Evolutionary conservation across 176 grass and related monocot genomes (phyloP).

Genomic region (Guadua angustifolia): DNA sequence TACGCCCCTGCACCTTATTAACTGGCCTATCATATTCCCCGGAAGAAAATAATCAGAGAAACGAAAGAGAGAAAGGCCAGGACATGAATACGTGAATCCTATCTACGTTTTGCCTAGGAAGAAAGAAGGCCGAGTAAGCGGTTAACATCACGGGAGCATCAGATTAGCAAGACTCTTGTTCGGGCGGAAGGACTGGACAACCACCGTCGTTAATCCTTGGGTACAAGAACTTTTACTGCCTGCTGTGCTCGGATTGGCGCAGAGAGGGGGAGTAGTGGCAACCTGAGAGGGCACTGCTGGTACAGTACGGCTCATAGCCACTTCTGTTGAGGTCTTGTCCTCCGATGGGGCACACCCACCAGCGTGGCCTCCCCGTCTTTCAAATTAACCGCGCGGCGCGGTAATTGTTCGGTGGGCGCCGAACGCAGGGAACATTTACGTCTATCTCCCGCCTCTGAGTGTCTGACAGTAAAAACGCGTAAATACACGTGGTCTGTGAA

Average conservation of each 20-base stretch:
- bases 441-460: not conserved
- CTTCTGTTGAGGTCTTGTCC: conserved; percentile 50
- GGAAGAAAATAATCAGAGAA: conserved; percentile 10
- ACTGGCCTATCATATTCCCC: not conserved
- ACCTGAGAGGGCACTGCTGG: conserved; percentile 49
- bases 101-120: not conserved
- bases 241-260: conserved; percentile 41
- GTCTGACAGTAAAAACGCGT: not conserved
- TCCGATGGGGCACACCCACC: conserved; percentile 35
- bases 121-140: not conserved
- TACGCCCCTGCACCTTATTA: conserved; percentile 33
- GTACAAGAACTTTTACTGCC: conserved; percentile 43
- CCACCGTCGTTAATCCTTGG: conserved; percentile 10
- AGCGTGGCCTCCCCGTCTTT: not conserved
- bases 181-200: not conserved
- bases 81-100: not conserved
- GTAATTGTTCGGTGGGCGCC: not conserved
- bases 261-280: conserved; percentile 37
- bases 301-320: conserved; percentile 49
- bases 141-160: not conserved
- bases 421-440: conserved; percentile 42
- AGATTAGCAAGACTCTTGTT: not conserved
- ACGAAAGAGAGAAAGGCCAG: not conserved
- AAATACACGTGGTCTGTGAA: not conserved
- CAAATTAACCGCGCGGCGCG: conserved; percentile 46